phyloP scores from a whole-genome alignment of 2,329 filamentous ascomycete genomes.

The Fusarium xyrophilum region DNA sequence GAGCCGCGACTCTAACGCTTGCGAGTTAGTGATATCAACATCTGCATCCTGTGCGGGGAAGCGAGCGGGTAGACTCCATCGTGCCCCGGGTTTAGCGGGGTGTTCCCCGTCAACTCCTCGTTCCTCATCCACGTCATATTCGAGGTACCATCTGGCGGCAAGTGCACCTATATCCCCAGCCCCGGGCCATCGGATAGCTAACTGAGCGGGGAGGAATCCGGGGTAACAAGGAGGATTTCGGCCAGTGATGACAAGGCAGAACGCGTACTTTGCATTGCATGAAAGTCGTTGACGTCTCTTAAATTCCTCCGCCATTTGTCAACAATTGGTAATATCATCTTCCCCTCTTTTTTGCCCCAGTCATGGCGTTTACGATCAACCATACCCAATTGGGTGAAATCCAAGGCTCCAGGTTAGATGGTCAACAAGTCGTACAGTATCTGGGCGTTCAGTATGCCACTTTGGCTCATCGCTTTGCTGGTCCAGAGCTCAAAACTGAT shows the following conservation, averaged over 20 bases:
- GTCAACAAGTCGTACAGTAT: background rate
- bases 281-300: background rate
- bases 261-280: background rate
- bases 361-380: background rate
- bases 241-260: fast-evolving
- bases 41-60: background rate
- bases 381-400: background rate
- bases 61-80: background rate
- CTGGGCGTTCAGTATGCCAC: background rate
- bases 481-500: fast-evolving
- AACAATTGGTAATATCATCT: background rate
- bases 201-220: background rate
- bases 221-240: background rate
- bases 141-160: background rate
- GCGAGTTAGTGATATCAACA: background rate
- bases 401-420: background rate
- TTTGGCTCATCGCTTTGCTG: background rate
- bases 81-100: background rate
- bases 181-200: fast-evolving
- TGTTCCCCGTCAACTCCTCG: background rate
- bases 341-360: background rate
- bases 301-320: background rate
- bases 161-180: background rate
- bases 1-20: background rate
- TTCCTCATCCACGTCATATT: background rate